Conservation (phyloP, 495 filamentous ascomycete species). For the Hapsidospora chrysogenum region DNA sequence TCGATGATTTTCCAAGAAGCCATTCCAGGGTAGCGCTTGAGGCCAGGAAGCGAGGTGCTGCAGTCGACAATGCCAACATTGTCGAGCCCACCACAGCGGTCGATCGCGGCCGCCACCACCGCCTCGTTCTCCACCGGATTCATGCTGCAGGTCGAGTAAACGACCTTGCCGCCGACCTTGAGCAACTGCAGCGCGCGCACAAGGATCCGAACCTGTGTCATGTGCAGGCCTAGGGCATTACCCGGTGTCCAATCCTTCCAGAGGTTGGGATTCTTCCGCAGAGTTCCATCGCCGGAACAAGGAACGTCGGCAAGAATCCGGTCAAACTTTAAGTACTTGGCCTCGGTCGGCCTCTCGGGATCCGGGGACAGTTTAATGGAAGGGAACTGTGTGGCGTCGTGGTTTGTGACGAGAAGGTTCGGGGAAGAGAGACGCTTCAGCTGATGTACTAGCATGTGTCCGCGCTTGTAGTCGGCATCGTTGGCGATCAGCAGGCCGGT, state of each 20-base stretch:
- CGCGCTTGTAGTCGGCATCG: slow-evolving; percentile 85
- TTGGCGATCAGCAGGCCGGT: slow-evolving; percentile 90
- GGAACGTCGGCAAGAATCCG: slow-evolving; percentile 93
- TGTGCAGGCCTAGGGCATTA: slow-evolving; percentile 69
- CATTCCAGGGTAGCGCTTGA: slow-evolving; percentile 61
- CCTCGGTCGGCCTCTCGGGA: slow-evolving; percentile 31
- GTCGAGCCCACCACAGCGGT: slow-evolving; percentile 67
- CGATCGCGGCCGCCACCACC: slow-evolving; percentile 68
- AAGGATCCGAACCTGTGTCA: slow-evolving; percentile 74
- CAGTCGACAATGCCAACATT: slow-evolving; percentile 77
- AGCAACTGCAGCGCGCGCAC: slow-evolving; percentile 91
- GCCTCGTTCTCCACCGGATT: slow-evolving; percentile 96
- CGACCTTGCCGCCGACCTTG: slow-evolving; percentile 81
- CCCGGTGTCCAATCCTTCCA: slow-evolving; percentile 89
- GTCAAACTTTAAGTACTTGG: slow-evolving; percentile 86
- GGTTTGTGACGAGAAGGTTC: slow-evolving; percentile 93
- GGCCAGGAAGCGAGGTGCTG: slow-evolving; percentile 51
- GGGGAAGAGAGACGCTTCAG: slow-evolving; percentile 92
- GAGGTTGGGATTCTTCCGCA: slow-evolving; percentile 75
- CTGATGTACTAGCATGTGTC: slow-evolving; percentile 93
- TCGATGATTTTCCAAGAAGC: slow-evolving; percentile 79
- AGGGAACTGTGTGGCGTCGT: slow-evolving; percentile 92
- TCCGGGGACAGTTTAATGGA: slow-evolving; percentile 50
- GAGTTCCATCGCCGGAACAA: slow-evolving; percentile 88
- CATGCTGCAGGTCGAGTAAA: slow-evolving; percentile 97